Evolutionary conservation across 2,329 filamentous ascomycete species (phyloP).

Genomic region (Xylaria sp.): DNA sequence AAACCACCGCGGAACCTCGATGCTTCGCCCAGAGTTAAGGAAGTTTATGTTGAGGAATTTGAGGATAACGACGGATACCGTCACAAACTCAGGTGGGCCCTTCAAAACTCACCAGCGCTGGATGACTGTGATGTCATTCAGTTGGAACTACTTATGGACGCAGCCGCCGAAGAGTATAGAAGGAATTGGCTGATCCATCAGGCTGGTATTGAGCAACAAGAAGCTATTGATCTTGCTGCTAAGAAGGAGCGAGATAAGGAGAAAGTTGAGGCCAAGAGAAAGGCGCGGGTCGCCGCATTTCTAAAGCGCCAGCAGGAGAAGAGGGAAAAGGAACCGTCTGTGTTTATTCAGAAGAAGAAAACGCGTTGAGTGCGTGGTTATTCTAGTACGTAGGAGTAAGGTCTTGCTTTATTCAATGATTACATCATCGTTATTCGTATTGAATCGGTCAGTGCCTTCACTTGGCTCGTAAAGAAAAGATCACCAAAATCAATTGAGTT

Average conservation of each 20-base stretch:
- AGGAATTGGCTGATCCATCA: not conserved
- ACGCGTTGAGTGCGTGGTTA: not conserved
- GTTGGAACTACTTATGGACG: constrained; percentile 15
- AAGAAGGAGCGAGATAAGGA: not conserved
- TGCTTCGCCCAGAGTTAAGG: not conserved
- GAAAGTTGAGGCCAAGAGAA: not conserved
- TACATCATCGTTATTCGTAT: not conserved
- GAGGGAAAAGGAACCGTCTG: constrained; percentile 4
- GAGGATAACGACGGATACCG: constrained; percentile 13
- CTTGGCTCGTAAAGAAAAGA: too few relatives aligned
- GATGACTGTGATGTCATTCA: not conserved
- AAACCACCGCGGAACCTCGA: not conserved
- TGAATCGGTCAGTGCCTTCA: too few relatives aligned
- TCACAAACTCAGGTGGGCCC: constrained; percentile 4
- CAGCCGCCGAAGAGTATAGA: not conserved
- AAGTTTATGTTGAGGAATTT: not conserved
- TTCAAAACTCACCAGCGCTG: not conserved
- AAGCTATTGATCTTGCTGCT: not conserved
- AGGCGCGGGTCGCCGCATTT: not conserved
- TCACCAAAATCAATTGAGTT: too few relatives aligned
- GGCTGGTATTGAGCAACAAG: constrained; percentile 15
- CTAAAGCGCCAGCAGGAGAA: not conserved
- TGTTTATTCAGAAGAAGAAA: not conserved
- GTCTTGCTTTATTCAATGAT: not conserved
- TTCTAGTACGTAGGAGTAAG: too few relatives aligned